Base-by-base conservation (phyloP, 148 eudicot genomes). In the Euryodendron excelsum region DNA sequence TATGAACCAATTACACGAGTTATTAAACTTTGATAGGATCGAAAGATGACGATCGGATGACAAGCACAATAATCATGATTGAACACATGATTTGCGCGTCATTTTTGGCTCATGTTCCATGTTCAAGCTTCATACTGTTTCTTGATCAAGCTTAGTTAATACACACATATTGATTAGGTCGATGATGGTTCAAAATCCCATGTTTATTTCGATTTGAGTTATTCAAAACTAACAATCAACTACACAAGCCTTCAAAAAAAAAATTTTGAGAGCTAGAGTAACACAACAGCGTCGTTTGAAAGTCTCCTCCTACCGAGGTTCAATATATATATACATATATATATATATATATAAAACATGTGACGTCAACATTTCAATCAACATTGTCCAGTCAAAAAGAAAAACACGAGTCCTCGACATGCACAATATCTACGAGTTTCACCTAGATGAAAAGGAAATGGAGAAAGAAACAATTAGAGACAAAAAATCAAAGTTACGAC, bases 51-150 rank as follows among this genome's bases (percentile, higher is more conserved):
- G 50, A 70, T n/a, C 7, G 45, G 12, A 71, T 63, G 21, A 36
- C 73, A 9, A 37, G 31, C 36, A 17, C 37, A 1, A 28, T 8
- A 10, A 28, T 4, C 17, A 53, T 53, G 14, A 34, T 66, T 7
- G 20, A 62, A 64, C 50, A 79, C 76, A 79, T 71, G 69, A 71
- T 30, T 72, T 34, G 63, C 2, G 36, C 70, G 80, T 37, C 27
- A 18, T 48, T 73, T 37, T 27, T 80, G 71, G 52, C 69, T 74
- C 48, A 17, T 74, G 77, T 36, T 80, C 17, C 78, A 59, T 41
- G 41, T 65, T 44, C 61, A 64, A 55, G 27, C 52, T 64, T 79
- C 78, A 39, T 66, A 15, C 7, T 64, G 53, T 58, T 62, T 71
- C 31, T 71, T 61, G 3, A 27, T 75, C 1, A 14, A 63, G 41